phyloP scores from a whole-genome alignment of 805 yeast genomes.

The Lachancea quebecensis region DNA sequence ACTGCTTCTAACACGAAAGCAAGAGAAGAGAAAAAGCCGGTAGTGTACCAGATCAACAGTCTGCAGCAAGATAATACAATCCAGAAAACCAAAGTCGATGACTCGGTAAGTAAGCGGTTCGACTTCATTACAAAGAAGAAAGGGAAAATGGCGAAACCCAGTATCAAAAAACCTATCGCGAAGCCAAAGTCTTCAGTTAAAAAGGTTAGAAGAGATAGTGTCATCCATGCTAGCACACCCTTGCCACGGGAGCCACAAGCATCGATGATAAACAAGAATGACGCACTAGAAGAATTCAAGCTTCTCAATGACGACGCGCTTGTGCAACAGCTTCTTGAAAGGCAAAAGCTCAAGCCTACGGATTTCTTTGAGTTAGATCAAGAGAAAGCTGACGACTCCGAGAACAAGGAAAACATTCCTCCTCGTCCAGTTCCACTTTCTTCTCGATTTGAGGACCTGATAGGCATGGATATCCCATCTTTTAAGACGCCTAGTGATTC shows the following conservation, averaged over 20 bases:
- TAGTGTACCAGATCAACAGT: slow-evolving; percentile 20
- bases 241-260: background rate
- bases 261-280: background rate
- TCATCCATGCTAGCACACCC: slow-evolving; percentile 1
- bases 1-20: slow-evolving; percentile 5
- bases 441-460: slow-evolving; percentile 5
- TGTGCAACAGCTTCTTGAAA: slow-evolving; percentile 1
- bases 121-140: slow-evolving; percentile 29
- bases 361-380: slow-evolving; percentile 4
- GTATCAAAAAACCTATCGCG: slow-evolving; percentile 1
- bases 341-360: background rate
- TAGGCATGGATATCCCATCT: slow-evolving; percentile 5
- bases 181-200: slow-evolving; percentile 4
- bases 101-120: slow-evolving; percentile 29
- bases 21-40: slow-evolving; percentile 5
- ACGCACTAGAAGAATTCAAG: slow-evolving; percentile 2
- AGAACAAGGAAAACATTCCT: slow-evolving; percentile 27
- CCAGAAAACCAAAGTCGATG: slow-evolving; percentile 22
- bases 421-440: slow-evolving; percentile 2
- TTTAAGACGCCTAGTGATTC: slow-evolving; percentile 10
- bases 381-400: slow-evolving; percentile 8
- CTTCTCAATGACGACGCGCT: background rate
- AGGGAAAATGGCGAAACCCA: slow-evolving; percentile 7
- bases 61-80: slow-evolving; percentile 23
- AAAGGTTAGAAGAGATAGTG: slow-evolving; percentile 5